Conservation (phyloP, 768 basidiomycete genomes). For the Mycena rebaudengoi region DNA sequence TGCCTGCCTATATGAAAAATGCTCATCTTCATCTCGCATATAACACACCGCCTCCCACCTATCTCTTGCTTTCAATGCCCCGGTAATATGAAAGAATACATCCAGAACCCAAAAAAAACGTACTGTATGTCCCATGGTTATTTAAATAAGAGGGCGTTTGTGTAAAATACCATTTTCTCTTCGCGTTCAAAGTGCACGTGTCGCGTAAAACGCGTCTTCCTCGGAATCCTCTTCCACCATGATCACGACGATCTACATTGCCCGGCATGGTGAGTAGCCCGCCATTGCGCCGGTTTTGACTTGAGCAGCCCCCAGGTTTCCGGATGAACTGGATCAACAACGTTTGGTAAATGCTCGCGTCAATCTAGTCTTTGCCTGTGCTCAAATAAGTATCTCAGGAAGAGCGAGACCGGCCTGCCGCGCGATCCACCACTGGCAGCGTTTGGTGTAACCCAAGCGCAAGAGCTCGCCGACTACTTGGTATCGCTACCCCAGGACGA, state of each 20-base stretch:
- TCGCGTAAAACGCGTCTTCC: background rate
- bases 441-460: constrained; percentile 77
- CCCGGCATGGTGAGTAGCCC: constrained; percentile 63
- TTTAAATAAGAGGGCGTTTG: constrained; percentile 21
- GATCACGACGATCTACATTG: constrained; percentile 73
- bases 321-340: constrained; percentile 76
- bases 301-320: constrained; percentile 58
- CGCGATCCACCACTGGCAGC: constrained; percentile 80
- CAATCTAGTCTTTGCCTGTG: background rate
- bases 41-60: constrained; percentile 16
- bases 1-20: constrained; percentile 14
- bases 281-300: constrained; percentile 2
- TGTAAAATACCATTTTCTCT: constrained; percentile 20
- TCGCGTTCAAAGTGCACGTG: background rate
- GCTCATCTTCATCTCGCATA: constrained; percentile 17
- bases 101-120: constrained; percentile 5
- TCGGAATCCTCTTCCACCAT: constrained; percentile 39
- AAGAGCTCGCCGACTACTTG: constrained; percentile 75
- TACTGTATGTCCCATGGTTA: constrained; percentile 23
- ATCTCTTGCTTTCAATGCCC: constrained; percentile 21
- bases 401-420: constrained; percentile 69
- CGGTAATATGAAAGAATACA: constrained; percentile 21
- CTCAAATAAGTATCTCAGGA: constrained; percentile 50
- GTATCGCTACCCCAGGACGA: constrained; percentile 68
- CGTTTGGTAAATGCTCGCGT: constrained; percentile 68